These are phyloP conservation scores for Diatrype stigma DNA, from an alignment of 2,329 filamentous ascomycete species.

Conservation along the genomic window DNA sequence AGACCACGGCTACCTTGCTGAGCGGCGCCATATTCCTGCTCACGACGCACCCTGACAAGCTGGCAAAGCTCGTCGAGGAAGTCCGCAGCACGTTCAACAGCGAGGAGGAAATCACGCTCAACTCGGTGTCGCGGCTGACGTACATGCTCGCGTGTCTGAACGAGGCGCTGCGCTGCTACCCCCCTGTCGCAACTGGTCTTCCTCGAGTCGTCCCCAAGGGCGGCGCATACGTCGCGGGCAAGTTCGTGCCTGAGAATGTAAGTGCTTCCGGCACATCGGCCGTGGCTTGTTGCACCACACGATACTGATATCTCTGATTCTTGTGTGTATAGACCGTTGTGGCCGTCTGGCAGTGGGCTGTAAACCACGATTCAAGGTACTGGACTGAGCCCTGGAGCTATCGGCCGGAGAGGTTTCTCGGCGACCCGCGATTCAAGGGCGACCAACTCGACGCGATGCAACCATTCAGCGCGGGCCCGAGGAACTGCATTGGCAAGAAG, in stretches of 20 bases:
- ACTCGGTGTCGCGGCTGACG: slow-evolving; percentile 26
- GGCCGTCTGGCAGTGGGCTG: slow-evolving; percentile 32
- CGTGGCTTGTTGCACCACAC: no score
- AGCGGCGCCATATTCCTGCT: slow-evolving; percentile 36
- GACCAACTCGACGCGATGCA: slow-evolving; percentile 32
- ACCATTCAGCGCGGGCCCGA: slow-evolving; percentile 33
- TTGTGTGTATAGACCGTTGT: slow-evolving; percentile 28
- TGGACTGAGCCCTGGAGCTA: slow-evolving; percentile 35
- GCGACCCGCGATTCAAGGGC: slow-evolving; percentile 22
- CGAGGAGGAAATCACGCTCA: slow-evolving; percentile 36
- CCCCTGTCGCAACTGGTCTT: slow-evolving; percentile 25
- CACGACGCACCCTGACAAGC: slow-evolving; percentile 29
- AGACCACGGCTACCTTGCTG: slow-evolving; percentile 47
- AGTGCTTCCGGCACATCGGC: slow-evolving; percentile 11
- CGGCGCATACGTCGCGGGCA: slow-evolving; percentile 20
- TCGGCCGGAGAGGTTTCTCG: slow-evolving; percentile 37
- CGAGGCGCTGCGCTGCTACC: slow-evolving; percentile 39
- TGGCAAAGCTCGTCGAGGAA: slow-evolving; percentile 33
- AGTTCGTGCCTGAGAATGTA: slow-evolving; percentile 22
- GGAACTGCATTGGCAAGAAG: slow-evolving; percentile 39
- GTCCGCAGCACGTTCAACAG: slow-evolving; percentile 33
- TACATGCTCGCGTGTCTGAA: slow-evolving; percentile 41
- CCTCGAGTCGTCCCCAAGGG: slow-evolving; percentile 21
- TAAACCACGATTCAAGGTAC: slow-evolving; percentile 29
- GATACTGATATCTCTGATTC: slow-evolving; percentile 5